Conservation (phyloP, 306 rosid species). For the Ziziphus jujuba region DNA sequence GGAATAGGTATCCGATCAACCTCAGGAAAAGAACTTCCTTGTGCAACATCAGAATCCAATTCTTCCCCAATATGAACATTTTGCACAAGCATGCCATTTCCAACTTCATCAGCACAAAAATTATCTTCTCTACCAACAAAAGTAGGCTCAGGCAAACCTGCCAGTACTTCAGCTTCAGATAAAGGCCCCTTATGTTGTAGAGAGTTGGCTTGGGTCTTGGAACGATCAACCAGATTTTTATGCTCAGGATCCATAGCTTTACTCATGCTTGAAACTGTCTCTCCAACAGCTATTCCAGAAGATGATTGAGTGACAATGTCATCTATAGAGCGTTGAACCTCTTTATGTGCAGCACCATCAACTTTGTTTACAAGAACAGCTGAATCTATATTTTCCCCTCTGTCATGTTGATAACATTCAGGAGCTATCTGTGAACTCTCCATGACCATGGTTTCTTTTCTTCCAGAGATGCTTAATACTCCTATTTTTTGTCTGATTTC, state of each 20-base stretch:
- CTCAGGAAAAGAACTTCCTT: slow-evolving; percentile 32
- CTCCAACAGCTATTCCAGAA: slow-evolving; percentile 18
- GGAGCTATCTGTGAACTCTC: slow-evolving; percentile 34
- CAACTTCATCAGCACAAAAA: slow-evolving; percentile 36
- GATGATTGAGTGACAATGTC: slow-evolving; percentile 28
- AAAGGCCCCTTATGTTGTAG: slow-evolving; percentile 22
- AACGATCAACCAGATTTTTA: slow-evolving; percentile 7
- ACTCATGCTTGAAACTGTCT: slow-evolving; percentile 19
- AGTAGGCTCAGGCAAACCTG: slow-evolving; percentile 21
- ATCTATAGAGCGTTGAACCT: slow-evolving; percentile 20
- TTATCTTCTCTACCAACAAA: slow-evolving; percentile 32
- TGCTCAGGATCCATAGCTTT: slow-evolving; percentile 31
- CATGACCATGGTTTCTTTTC: slow-evolving; percentile 28
- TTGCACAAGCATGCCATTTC: slow-evolving; percentile 35
- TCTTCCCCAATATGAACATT: slow-evolving; percentile 28
- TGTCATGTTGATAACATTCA: slow-evolving; percentile 2
- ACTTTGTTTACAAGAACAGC: slow-evolving; percentile 24
- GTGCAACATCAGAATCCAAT: slow-evolving; percentile 36
- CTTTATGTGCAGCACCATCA: slow-evolving; percentile 22
- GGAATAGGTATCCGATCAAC: slow-evolving; percentile 64
- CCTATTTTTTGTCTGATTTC: slow-evolving; percentile 25
- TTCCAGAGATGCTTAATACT: slow-evolving; percentile 16
- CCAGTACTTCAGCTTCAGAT: slow-evolving; percentile 25
- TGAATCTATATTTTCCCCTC: slow-evolving; percentile 22
- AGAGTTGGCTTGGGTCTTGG: slow-evolving; percentile 23